A percentile compares a stretch with the other conserved stretches of the same genome.
These are phyloP conservation scores for Beauveria asiatica DNA, from an alignment of 2,329 filamentous ascomycete species.

Conservation along the genomic window DNA sequence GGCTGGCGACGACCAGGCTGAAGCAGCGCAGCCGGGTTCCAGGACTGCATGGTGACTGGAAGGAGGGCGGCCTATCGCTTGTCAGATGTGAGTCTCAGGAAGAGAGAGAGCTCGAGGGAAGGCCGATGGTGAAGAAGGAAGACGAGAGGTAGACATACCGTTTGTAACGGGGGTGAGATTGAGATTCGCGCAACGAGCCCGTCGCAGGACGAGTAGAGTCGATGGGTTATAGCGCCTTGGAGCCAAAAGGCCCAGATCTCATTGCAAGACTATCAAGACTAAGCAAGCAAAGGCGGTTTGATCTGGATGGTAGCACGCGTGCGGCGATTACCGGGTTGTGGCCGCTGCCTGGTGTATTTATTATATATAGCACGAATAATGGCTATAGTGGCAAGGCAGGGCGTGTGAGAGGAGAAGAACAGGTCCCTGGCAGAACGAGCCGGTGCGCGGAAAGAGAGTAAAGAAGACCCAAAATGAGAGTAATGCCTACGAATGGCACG, in stretches of 20 bases:
- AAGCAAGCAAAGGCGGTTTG: not conserved
- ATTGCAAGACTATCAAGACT: not conserved
- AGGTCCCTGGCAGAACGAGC: not conserved
- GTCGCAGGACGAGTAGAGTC: not conserved
- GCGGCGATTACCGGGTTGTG: not conserved
- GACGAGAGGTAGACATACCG: constrained; percentile 1
- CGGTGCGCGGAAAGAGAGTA: not conserved
- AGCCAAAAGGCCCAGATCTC: not conserved
- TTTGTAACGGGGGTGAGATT: constrained; percentile 6
- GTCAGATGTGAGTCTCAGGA: constrained; percentile 8
- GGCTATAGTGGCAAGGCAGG: not conserved
- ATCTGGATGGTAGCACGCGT: not conserved
- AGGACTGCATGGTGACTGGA: constrained; percentile 23
- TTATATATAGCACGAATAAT: not conserved
- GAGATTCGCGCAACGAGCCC: not conserved
- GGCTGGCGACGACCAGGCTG: constrained; percentile 28
- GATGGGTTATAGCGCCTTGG: constrained; percentile 1
- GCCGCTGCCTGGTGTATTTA: not conserved
- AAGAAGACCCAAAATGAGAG: constrained; percentile 1
- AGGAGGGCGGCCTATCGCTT: constrained; percentile 20
- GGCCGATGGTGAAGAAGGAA: not conserved
- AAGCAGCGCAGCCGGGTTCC: constrained; percentile 34
- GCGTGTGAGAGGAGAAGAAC: not conserved
- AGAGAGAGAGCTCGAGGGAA: not conserved
- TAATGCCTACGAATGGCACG: constrained; percentile 5